Conservation (phyloP, 208 protist genomes). For the Wallacemonas rigidus region DNA sequence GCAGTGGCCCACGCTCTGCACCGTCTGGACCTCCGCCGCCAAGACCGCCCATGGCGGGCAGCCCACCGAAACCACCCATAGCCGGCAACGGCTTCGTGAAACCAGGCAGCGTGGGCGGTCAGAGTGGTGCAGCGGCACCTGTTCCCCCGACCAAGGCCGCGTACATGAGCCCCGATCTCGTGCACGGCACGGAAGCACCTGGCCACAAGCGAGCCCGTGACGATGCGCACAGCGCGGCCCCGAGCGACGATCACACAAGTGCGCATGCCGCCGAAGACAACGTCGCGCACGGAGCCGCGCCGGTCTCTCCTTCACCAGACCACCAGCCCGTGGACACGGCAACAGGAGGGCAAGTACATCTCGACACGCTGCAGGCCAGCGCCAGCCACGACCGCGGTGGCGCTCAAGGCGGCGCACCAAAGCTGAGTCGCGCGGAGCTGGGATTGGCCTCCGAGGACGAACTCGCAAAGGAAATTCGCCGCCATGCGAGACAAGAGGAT, state of each 20-base stretch:
- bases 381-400: not conserved
- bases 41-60: not conserved
- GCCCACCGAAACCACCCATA: conserved; percentile 4
- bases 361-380: conserved; percentile 9
- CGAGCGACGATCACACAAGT: not conserved
- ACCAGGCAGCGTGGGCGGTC: not conserved
- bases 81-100: conserved; percentile 8
- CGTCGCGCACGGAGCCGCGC: conserved; percentile 7
- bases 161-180: conserved; percentile 74
- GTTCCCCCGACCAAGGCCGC: conserved; percentile 44
- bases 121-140: not conserved
- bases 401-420: conserved; percentile 10
- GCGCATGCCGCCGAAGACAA: conserved; percentile 16
- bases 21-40: not conserved
- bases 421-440: conserved; percentile 18
- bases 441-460: conserved; percentile 34
- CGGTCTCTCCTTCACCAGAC: conserved; percentile 7
- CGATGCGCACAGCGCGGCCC: not conserved
- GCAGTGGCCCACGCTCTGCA: not conserved
- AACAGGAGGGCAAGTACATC: conserved; percentile 19
- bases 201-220: conserved; percentile 25
- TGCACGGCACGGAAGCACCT: conserved; percentile 28
- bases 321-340: conserved; percentile 26
- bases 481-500: conserved; percentile 13
- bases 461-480: conserved; percentile 27